Percentiles rank a stretch among this genome's conserved stretches.
Conservation (phyloP, 164 flowering plant species). For the Kalanchoe fedtschenkoi region DNA sequence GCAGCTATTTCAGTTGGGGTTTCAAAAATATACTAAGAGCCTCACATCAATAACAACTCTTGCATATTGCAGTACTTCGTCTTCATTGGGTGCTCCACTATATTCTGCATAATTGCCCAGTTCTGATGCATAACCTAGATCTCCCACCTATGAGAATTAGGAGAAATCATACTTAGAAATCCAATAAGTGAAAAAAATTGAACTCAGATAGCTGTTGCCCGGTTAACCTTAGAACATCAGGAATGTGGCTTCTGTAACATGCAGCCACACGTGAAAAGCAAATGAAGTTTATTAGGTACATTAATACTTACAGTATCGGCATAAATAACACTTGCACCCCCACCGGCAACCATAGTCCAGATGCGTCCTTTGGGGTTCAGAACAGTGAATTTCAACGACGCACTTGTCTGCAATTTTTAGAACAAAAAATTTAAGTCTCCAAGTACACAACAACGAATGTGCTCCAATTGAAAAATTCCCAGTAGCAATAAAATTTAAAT, state of each 20-base stretch:
- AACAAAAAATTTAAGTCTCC: background rate
- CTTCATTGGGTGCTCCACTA: constrained; percentile 95
- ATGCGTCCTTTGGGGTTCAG: constrained; percentile 88
- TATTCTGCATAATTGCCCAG: constrained; percentile 95
- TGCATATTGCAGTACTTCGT: constrained; percentile 89
- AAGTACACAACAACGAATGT: background rate
- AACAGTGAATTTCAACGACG: constrained; percentile 85
- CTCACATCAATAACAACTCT: constrained; percentile 88
- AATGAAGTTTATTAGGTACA: background rate
- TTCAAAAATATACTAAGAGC: background rate
- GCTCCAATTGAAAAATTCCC: background rate
- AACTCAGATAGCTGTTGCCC: background rate
- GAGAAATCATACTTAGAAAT: background rate
- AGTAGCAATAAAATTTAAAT: background rate
- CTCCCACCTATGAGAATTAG: constrained; percentile 89
- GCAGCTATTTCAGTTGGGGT: background rate
- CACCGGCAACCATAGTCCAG: constrained; percentile 99
- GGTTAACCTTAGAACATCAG: background rate
- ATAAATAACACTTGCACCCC: constrained; percentile 94
- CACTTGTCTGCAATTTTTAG: constrained; percentile 63
- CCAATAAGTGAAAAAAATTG: background rate
- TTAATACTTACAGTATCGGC: constrained; percentile 72
- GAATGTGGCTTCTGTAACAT: background rate
- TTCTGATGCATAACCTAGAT: constrained; percentile 81
- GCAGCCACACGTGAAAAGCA: too few relatives aligned